phyloP scores from a whole-genome alignment of 2,329 filamentous ascomycete genomes.

The Stemphylium vesicarium region DNA sequence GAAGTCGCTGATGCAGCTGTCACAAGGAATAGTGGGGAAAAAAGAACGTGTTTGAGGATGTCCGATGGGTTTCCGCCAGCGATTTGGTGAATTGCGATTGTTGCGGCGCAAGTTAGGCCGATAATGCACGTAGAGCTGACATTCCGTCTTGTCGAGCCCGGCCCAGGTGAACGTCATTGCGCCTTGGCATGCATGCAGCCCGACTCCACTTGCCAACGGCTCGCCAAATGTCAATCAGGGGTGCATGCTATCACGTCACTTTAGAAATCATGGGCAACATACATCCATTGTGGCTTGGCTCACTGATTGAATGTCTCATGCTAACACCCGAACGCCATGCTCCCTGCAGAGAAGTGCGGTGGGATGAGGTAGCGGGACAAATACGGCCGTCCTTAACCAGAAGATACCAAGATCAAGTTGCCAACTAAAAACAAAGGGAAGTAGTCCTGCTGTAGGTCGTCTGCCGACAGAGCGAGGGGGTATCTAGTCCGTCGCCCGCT shows the following conservation, averaged over 20 bases:
- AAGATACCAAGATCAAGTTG: conserved; percentile 6
- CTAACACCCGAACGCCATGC: conserved; percentile 15
- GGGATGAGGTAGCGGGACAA: too few species aligned
- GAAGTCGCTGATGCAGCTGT: neutral
- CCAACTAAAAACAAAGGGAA: conserved; percentile 15
- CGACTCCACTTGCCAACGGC: conserved; percentile 17
- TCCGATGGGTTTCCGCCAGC: neutral
- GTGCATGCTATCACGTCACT: conserved; percentile 2
- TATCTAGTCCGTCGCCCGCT: conserved; percentile 18
- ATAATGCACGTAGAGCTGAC: conserved; percentile 1
- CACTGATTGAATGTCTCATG: conserved; percentile 4
- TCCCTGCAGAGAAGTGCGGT: conserved; percentile 8
- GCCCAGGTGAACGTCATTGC: conserved; percentile 26
- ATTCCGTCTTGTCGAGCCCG: conserved; percentile 15
- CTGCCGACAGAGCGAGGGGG: conserved; percentile 20
- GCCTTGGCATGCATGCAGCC: conserved; percentile 16
- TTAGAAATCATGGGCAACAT: neutral
- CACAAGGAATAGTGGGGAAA: neutral
- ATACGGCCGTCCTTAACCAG: conserved; percentile 10
- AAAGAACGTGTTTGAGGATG: neutral
- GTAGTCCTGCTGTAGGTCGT: conserved; percentile 14
- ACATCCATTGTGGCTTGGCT: neutral
- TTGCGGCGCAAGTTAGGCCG: conserved; percentile 4
- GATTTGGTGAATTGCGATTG: neutral
- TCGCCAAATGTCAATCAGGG: conserved; percentile 11